These are phyloP conservation scores for Pisolithus sp. DNA, from an alignment of 768 basidiomycete genomes.

Conservation along the genomic window DNA sequence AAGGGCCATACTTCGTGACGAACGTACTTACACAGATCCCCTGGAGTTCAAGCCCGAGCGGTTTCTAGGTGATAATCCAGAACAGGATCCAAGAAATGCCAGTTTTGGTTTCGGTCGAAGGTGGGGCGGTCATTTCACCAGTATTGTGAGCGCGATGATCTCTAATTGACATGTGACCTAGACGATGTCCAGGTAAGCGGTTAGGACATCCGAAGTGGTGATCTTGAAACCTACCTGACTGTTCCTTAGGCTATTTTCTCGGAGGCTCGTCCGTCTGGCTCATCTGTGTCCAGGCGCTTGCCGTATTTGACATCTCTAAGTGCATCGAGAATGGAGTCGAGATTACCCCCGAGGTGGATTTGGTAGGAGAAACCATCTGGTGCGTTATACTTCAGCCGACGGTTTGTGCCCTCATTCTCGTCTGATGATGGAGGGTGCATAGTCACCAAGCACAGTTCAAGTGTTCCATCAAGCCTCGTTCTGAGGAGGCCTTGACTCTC, in stretches of 20 bases:
- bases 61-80: slow-evolving; percentile 18
- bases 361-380: slow-evolving; percentile 40
- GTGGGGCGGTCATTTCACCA: slow-evolving; percentile 1
- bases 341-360: slow-evolving; percentile 38
- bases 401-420: neutral
- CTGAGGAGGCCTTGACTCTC: slow-evolving; percentile 31
- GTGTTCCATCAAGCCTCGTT: slow-evolving; percentile 49
- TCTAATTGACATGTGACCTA: neutral
- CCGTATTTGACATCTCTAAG: slow-evolving; percentile 39
- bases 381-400: slow-evolving; percentile 8
- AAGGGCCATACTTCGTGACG: slow-evolving; percentile 40
- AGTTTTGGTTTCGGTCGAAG: slow-evolving; percentile 28
- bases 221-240: neutral
- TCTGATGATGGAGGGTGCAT: slow-evolving; percentile 40
- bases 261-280: slow-evolving; percentile 24
- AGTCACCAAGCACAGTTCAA: slow-evolving; percentile 35
- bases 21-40: slow-evolving; percentile 25
- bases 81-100: slow-evolving; percentile 11
- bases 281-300: slow-evolving; percentile 32
- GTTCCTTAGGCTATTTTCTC: slow-evolving; percentile 22
- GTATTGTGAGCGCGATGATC: too few species aligned
- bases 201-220: neutral
- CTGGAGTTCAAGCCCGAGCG: slow-evolving; percentile 1
- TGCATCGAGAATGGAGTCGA: slow-evolving; percentile 35
- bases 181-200: slow-evolving; percentile 15